phyloP scores from a whole-genome alignment of 2,329 filamentous ascomycete species.

The Trichoderma oligosporum region DNA sequence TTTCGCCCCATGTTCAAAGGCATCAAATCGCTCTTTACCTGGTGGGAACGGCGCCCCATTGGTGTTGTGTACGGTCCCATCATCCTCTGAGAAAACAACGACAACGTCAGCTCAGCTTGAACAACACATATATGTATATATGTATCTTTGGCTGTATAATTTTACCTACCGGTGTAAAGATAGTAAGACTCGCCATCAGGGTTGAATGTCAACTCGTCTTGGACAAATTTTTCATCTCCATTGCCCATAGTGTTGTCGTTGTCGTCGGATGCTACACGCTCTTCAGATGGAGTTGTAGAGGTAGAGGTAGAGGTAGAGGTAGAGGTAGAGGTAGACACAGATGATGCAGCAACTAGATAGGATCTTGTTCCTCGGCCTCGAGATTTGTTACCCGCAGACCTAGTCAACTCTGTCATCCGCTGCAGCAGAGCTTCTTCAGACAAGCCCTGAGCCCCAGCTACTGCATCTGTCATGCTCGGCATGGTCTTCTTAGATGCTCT shows the following conservation, averaged over 20 bases:
- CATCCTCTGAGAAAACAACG: background rate
- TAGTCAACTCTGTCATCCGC: background rate
- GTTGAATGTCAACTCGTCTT: background rate
- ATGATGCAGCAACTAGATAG: background rate
- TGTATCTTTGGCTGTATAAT: background rate
- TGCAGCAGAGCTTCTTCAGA: slow-evolving; percentile 24
- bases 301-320: background rate
- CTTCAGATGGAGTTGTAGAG: background rate
- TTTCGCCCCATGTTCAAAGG: slow-evolving; percentile 16
- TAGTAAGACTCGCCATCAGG: slow-evolving; percentile 5
- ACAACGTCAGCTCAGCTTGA: background rate
- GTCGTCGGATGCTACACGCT: background rate
- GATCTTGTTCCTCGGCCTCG: background rate
- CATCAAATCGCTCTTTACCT: background rate
- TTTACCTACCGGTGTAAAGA: background rate
- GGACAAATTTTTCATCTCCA: background rate
- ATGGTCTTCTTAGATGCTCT: background rate
- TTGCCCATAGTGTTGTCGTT: background rate
- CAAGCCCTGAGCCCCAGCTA: slow-evolving; percentile 20
- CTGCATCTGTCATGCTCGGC: background rate
- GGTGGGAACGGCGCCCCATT: slow-evolving; percentile 5
- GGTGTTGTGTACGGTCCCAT: slow-evolving; percentile 1
- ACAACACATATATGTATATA: background rate
- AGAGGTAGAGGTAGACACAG: background rate
- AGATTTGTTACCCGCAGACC: background rate